phyloP scores from a whole-genome alignment of 1,139 yeast species.

The Geotrichum australiense region DNA sequence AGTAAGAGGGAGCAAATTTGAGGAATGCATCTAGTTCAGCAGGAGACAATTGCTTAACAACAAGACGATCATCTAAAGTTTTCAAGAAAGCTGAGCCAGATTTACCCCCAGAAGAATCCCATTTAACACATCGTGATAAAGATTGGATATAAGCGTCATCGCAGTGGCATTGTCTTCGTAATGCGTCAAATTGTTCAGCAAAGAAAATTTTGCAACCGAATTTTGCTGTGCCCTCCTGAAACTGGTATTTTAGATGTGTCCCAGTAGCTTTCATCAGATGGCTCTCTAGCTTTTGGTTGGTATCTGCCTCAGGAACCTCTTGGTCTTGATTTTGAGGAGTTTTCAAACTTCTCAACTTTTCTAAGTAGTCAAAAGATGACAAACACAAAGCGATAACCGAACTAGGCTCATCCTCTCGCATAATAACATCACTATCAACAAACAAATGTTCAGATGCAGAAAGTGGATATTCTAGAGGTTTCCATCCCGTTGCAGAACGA shows the following conservation, averaged over 20 bases:
- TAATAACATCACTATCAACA: slow-evolving; percentile 89
- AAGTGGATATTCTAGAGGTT: slow-evolving; percentile 79
- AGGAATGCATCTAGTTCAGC: slow-evolving; percentile 90
- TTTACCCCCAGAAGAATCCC: slow-evolving; percentile 96
- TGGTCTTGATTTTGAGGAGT: slow-evolving; percentile 24
- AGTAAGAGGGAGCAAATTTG: slow-evolving; percentile 92
- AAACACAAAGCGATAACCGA: slow-evolving; percentile 90
- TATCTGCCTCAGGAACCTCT: slow-evolving; percentile 14
- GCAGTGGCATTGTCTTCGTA: slow-evolving; percentile 75
- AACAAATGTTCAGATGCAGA: slow-evolving; percentile 71
- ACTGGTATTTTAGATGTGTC: slow-evolving; percentile 76
- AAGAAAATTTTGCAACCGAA: slow-evolving; percentile 90
- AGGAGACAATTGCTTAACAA: slow-evolving; percentile 82
- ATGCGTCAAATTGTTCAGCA: slow-evolving; percentile 95
- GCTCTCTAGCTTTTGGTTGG: slow-evolving; percentile 42
- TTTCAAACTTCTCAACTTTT: slow-evolving; percentile 47
- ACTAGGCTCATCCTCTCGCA: slow-evolving; percentile 95
- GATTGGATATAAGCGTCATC: slow-evolving; percentile 77
- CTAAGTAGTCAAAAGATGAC: slow-evolving; percentile 73
- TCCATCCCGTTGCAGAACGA: slow-evolving; percentile 93
- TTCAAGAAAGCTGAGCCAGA: slow-evolving; percentile 92
- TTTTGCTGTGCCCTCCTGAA: slow-evolving; percentile 69
- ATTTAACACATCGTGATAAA: slow-evolving; percentile 83
- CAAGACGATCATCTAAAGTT: slow-evolving; percentile 78
- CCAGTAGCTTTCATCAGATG: slow-evolving; percentile 77